Conservation (phyloP, 805 yeast species). For the Osmozyma mogii region DNA sequence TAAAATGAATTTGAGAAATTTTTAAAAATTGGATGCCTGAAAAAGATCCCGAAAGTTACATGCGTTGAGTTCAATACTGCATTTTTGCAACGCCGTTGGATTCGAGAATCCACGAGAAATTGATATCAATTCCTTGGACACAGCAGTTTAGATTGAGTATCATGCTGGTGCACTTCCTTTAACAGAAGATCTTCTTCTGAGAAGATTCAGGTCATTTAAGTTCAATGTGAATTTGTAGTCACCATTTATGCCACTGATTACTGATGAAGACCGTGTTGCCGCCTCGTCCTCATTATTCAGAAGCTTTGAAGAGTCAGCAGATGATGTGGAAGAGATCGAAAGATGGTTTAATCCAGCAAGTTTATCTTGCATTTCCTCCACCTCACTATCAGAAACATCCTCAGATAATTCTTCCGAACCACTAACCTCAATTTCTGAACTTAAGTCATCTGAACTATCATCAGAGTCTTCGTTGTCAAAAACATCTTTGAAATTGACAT, state of each 20-base stretch:
- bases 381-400: conserved; percentile 13
- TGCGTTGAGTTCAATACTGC: too few species aligned
- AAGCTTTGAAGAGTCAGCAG: conserved; percentile 12
- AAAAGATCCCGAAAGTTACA: too few species aligned
- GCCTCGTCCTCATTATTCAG: conserved; percentile 17
- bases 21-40: too few species aligned
- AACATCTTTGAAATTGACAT: conserved; percentile 24
- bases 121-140: too few species aligned
- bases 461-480: conserved; percentile 15
- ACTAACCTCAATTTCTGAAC: conserved; percentile 10
- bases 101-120: too few species aligned
- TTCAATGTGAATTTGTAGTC: conserved; percentile 49
- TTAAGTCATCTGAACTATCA: conserved; percentile 7
- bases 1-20: too few species aligned
- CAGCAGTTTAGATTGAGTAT: too few species aligned
- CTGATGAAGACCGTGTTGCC: conserved; percentile 32
- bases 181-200: conserved; percentile 42
- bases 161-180: not conserved
- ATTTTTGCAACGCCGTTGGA: too few species aligned
- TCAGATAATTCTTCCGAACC: conserved; percentile 7
- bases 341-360: conserved; percentile 17
- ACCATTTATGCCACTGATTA: conserved; percentile 32
- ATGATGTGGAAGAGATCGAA: conserved; percentile 12
- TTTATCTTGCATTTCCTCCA: conserved; percentile 17
- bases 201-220: conserved; percentile 55